A percentile compares a stretch with the other conserved stretches of the same genome.
These are phyloP conservation scores for Geoglossum cookeanum DNA, from an alignment of 2,329 filamentous ascomycete species.

Conservation along the genomic window DNA sequence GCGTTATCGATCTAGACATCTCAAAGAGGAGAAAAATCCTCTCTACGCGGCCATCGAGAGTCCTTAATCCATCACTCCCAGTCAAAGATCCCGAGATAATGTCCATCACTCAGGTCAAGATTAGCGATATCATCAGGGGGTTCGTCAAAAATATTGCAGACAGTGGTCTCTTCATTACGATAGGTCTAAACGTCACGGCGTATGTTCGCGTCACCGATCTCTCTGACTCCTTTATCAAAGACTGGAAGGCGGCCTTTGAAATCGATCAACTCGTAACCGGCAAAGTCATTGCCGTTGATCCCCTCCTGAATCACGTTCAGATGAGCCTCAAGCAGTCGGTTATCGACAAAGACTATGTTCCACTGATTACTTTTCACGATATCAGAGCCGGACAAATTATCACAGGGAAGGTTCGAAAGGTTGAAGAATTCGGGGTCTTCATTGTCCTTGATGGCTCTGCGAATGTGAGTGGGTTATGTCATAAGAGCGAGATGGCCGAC, in stretches of 20 bases:
- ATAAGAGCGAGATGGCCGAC: slow-evolving; percentile 82
- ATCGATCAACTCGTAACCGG: slow-evolving; percentile 82
- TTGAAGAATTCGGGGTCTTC: slow-evolving; percentile 90
- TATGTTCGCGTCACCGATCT: slow-evolving; percentile 76
- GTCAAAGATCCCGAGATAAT: slow-evolving; percentile 68
- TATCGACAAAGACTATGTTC: slow-evolving; percentile 59
- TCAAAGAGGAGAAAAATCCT: slow-evolving; percentile 71
- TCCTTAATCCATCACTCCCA: slow-evolving; percentile 66
- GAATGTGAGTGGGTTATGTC: slow-evolving; percentile 84
- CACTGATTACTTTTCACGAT: slow-evolving; percentile 55
- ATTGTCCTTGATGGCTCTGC: slow-evolving; percentile 72
- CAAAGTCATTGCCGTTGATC: slow-evolving; percentile 56
- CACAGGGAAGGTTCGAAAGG: slow-evolving; percentile 79
- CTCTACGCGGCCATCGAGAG: slow-evolving; percentile 69
- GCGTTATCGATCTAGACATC: slow-evolving; percentile 58
- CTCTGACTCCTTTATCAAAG: slow-evolving; percentile 79
- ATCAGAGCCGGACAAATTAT: slow-evolving; percentile 63
- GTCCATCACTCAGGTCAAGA: slow-evolving; percentile 47
- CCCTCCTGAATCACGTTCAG: slow-evolving; percentile 51
- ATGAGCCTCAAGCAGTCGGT: slow-evolving; percentile 75
- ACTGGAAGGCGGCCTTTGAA: slow-evolving; percentile 83
- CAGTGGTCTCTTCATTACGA: slow-evolving; percentile 69
- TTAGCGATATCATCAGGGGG: slow-evolving; percentile 67
- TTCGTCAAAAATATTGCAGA: slow-evolving; percentile 84
- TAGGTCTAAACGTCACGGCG: slow-evolving; percentile 65